Percentiles rank a stretch among this genome's conserved stretches.
These are phyloP conservation scores for Cadophora luteo-olivacea DNA, from an alignment of 2,329 filamentous ascomycete genomes.

Conservation along the genomic window DNA sequence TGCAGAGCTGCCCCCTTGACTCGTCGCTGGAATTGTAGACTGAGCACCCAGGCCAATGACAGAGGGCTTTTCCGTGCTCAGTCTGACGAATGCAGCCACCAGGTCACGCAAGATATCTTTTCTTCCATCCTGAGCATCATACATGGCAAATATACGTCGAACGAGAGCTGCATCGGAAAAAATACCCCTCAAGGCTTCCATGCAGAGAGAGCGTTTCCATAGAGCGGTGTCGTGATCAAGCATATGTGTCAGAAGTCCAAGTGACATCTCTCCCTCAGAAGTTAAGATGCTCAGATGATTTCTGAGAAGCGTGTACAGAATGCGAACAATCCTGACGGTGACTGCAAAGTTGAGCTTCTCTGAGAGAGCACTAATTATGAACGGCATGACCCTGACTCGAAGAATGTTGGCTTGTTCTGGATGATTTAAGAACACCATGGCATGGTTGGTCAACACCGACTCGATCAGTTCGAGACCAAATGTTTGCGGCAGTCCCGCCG, in stretches of 20 bases:
- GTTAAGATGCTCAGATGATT: slow-evolving; percentile 78
- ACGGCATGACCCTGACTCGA: slow-evolving; percentile 79
- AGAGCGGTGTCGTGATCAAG: slow-evolving; percentile 82
- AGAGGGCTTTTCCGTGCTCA: slow-evolving; percentile 88
- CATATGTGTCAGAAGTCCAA: slow-evolving; percentile 82
- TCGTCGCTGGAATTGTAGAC: slow-evolving; percentile 78
- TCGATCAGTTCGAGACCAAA: slow-evolving; percentile 93
- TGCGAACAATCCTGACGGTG: slow-evolving; percentile 81
- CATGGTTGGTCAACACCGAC: slow-evolving; percentile 85
- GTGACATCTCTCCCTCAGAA: slow-evolving; percentile 80
- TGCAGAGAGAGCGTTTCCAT: slow-evolving; percentile 89
- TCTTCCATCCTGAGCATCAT: slow-evolving; percentile 74
- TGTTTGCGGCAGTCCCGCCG: slow-evolving; percentile 78
- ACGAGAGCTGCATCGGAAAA: slow-evolving; percentile 83
- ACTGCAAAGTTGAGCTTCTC: slow-evolving; percentile 82
- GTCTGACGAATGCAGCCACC: slow-evolving; percentile 86
- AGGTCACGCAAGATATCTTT: slow-evolving; percentile 82
- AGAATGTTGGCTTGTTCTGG: slow-evolving; percentile 83
- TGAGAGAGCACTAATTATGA: slow-evolving; percentile 78
- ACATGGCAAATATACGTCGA: slow-evolving; percentile 79
- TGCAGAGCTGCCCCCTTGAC: slow-evolving; percentile 61
- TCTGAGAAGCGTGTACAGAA: slow-evolving; percentile 81
- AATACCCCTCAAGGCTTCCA: slow-evolving; percentile 88
- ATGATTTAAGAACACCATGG: slow-evolving; percentile 78
- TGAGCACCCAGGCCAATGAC: slow-evolving; percentile 90